Percentiles rank a stretch among this genome's conserved stretches.
Evolutionary conservation across 352 stramenopile species (phyloP).

Genomic region (Globisporangium acanthophoron): DNA sequence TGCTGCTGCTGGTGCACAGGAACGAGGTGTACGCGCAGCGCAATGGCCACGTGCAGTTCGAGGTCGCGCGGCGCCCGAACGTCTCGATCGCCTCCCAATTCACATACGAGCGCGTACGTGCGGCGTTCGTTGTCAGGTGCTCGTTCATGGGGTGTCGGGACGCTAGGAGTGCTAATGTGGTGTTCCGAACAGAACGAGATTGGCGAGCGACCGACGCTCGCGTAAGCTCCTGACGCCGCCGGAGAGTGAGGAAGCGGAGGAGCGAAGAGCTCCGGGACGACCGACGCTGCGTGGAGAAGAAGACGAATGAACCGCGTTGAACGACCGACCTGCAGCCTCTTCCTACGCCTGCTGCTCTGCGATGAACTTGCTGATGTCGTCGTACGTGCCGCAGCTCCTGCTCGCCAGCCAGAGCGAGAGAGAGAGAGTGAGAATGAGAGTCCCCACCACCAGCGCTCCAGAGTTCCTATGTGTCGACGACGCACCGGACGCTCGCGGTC

Average conservation of each 20-base stretch:
- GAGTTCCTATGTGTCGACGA: background rate
- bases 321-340: background rate
- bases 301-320: background rate
- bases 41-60: constrained; percentile 38
- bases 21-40: constrained; percentile 53
- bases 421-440: background rate
- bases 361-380: constrained; percentile 53
- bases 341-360: constrained; percentile 2
- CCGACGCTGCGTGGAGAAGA: background rate
- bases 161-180: background rate
- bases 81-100: constrained; percentile 39
- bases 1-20: constrained; percentile 16
- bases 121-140: too few species aligned
- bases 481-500: constrained; percentile 20
- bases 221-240: constrained; percentile 14
- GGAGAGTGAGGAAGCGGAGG: background rate
- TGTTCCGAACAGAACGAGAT: constrained; percentile 28
- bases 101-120: constrained; percentile 46
- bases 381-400: constrained; percentile 51
- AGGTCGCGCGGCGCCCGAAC: constrained; percentile 37
- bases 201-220: constrained; percentile 54
- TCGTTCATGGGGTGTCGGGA: background rate
- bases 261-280: background rate
- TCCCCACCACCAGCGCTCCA: background rate
- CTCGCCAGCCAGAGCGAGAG: constrained; percentile 2